Evolutionary conservation across 176 grass and related monocot species (phyloP), one percentile per base, ranked within the genome.

Genomic region (Tillandsia fasciculata): DNA sequence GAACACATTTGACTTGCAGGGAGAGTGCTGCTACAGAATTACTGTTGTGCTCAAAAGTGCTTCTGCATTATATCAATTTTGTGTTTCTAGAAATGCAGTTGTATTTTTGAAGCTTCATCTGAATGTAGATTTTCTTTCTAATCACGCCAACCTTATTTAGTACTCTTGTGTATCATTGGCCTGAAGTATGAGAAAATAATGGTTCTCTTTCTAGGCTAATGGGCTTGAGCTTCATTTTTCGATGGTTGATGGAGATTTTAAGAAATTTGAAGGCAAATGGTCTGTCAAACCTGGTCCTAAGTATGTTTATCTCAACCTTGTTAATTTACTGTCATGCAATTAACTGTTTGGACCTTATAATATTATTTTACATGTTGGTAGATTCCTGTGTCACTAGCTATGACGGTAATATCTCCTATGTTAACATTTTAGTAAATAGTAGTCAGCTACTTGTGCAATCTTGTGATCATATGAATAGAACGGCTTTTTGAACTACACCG

Each of bases 191-290:
- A 63, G 23, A 1, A 52, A 47, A 42, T 79, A 2, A 22, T 77
- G 27, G 18, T 80, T 22, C 63, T 17, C 0, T 20, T 2, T 13
- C 50, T 74, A 97, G 89, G 80, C 69, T 70, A 81, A 87, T 82
- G 89, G 93, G 3, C 70, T 84, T 54, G 93, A 92, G 72, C 93
- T 97, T 61, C 86, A 79, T 82, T 97, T 92, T 78, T 87, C 77
- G 20, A 85, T 97, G 93, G 89, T 97, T 11, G 93, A 92, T 81
- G 93, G 93, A 2, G 93, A 92, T 73, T 97, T 97, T 63, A 92
- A 87, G 77, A 97, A 87, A 73, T 97, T 97, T n/a, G 93, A 97
- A 85, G 89, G 89, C 17, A 92, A 97, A 83, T 97, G 89, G 93
- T 90, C 82, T 47, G 63, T 97, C 61, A 77, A 72, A 79, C 14